Evolutionary conservation across 1,284 basidiomycete species (phyloP).

Genomic region (Tilletia indica): DNA sequence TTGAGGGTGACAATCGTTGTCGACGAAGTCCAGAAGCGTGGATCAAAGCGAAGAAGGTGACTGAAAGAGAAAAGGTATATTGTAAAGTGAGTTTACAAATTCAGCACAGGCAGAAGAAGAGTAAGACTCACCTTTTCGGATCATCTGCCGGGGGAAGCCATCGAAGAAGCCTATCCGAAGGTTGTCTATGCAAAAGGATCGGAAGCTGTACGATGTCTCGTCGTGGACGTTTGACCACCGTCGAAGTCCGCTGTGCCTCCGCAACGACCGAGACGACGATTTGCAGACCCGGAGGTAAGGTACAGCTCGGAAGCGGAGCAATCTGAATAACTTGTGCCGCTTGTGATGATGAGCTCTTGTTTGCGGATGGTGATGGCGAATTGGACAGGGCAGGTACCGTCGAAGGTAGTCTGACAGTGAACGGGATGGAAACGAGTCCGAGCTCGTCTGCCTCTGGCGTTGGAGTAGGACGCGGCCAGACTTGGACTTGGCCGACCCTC

Average conservation of each 20-base stretch:
- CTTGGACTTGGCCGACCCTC: background rate
- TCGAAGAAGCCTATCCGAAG: background rate
- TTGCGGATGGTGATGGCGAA: too few species aligned
- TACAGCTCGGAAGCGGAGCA: background rate
- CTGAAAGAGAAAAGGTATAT: too few species aligned
- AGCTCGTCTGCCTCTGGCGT: background rate
- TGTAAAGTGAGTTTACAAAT: too few species aligned
- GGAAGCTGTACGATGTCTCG: background rate
- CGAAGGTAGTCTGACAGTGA: background rate
- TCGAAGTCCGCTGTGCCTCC: background rate
- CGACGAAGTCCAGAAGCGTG: slow-evolving; percentile 7
- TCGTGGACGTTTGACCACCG: background rate
- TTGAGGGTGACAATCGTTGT: slow-evolving; percentile 11
- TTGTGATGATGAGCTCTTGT: background rate
- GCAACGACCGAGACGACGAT: slow-evolving; percentile 1
- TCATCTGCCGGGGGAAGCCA: background rate
- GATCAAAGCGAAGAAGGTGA: background rate
- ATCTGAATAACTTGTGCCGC: background rate
- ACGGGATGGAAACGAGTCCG: background rate
- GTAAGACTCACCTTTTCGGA: background rate
- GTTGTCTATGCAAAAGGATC: background rate
- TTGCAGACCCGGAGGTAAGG: background rate
- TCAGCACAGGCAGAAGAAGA: too few species aligned
- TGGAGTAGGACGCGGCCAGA: background rate
- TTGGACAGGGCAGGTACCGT: background rate